Percentiles rank a stretch among this genome's conserved stretches.
phyloP scores from a whole-genome alignment of 2,329 filamentous ascomycete species.

The Aspergillus luchuensis region DNA sequence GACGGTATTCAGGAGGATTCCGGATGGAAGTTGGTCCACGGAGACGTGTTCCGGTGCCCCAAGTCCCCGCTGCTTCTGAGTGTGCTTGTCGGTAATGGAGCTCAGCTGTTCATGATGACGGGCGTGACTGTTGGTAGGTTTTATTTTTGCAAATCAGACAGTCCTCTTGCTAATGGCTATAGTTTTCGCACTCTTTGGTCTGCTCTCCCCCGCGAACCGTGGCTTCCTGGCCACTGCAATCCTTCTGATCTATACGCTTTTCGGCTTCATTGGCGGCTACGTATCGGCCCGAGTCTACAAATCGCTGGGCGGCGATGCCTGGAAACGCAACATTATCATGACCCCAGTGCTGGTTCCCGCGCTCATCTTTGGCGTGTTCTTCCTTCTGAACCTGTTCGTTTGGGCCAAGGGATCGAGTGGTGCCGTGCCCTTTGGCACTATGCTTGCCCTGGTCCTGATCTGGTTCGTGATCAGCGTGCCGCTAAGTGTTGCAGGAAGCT shows the following conservation, averaged over 20 bases:
- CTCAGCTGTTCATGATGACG: slow-evolving; percentile 96
- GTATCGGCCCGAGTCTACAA: slow-evolving; percentile 91
- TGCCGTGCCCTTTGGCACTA: slow-evolving; percentile 93
- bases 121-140: slow-evolving; percentile 79
- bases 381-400: slow-evolving; percentile 92
- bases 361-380: slow-evolving; percentile 84
- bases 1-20: slow-evolving; percentile 97
- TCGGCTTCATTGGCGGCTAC: slow-evolving; percentile 92
- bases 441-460: slow-evolving; percentile 88
- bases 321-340: slow-evolving; percentile 89
- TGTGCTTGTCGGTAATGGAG: slow-evolving; percentile 86
- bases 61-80: slow-evolving; percentile 80
- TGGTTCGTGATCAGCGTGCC: slow-evolving; percentile 98
- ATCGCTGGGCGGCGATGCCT: slow-evolving; percentile 84
- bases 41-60: slow-evolving; percentile 92
- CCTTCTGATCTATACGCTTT: slow-evolving; percentile 87
- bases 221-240: slow-evolving; percentile 92
- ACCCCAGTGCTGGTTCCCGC: slow-evolving; percentile 85
- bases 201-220: slow-evolving; percentile 92
- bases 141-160: background rate
- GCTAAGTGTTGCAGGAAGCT: slow-evolving; percentile 84
- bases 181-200: slow-evolving; percentile 87
- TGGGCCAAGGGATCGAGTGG: slow-evolving; percentile 92
- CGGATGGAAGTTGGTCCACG: slow-evolving; percentile 97
- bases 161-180: slow-evolving; percentile 12